Evolutionary conservation across 2,329 filamentous ascomycete genomes (phyloP).

Genomic region (Ophioceras dolichostomum): DNA sequence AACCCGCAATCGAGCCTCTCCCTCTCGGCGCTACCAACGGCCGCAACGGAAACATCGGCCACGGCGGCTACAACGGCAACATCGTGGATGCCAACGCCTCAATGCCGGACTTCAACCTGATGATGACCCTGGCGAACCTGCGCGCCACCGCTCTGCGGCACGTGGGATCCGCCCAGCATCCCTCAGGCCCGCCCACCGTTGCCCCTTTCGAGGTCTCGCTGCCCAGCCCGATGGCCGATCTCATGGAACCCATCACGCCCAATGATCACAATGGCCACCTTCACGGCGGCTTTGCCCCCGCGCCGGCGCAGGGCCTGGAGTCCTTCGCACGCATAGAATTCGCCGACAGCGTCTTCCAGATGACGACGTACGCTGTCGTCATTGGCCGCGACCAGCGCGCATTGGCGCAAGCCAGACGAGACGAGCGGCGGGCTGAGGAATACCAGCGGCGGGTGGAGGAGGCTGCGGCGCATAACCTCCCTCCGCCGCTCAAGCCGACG

Average conservation of each 20-base stretch:
- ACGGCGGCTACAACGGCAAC: constrained; percentile 8
- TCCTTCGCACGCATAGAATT: constrained; percentile 55
- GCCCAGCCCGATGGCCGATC: constrained; percentile 18
- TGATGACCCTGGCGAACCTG: constrained; percentile 29
- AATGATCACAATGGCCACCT: constrained; percentile 19
- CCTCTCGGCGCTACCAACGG: no score
- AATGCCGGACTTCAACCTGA: constrained; percentile 30
- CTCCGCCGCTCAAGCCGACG: constrained; percentile 35
- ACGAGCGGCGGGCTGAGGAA: constrained; percentile 34
- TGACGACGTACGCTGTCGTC: constrained; percentile 62
- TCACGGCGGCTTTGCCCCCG: constrained; percentile 18
- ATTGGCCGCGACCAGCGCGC: constrained; percentile 59
- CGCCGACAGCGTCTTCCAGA: constrained; percentile 64
- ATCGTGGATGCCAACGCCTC: constrained; percentile 19
- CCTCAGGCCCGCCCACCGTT: constrained; percentile 3
- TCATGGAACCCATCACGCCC: constrained; percentile 14
- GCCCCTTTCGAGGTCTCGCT: constrained; percentile 1
- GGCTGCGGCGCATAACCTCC: constrained; percentile 33
- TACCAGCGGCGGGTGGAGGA: constrained; percentile 32
- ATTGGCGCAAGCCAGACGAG: constrained; percentile 38
- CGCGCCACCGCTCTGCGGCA: no score
- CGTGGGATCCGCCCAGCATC: no score
- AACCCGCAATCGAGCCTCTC: no score
- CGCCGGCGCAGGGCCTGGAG: constrained; percentile 30
- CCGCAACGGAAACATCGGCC: constrained; percentile 2